Conservation (phyloP, 2,329 filamentous ascomycete species). For the Madurella fahalii region DNA sequence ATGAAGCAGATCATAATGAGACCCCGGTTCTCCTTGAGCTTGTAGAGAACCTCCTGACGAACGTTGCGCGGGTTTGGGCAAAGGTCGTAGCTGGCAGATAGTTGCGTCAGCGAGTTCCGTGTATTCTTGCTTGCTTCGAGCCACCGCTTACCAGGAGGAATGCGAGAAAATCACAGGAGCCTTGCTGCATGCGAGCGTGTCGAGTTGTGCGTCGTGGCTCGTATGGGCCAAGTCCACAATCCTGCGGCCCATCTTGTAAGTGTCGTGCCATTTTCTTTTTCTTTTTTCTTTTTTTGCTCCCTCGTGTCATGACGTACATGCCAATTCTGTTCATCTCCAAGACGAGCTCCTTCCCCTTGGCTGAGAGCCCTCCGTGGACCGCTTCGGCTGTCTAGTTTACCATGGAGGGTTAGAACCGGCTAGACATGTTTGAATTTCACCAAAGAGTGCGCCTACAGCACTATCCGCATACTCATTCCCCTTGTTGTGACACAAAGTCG, state of each 20-base stretch:
- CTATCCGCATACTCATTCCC: slow-evolving; percentile 14
- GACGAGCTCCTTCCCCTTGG: neutral
- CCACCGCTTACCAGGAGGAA: slow-evolving; percentile 55
- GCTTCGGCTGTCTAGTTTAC: no score
- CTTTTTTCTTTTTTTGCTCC: no score
- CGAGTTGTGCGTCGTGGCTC: slow-evolving; percentile 58
- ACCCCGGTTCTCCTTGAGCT: slow-evolving; percentile 55
- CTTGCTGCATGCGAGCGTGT: slow-evolving; percentile 53
- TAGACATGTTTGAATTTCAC: no score
- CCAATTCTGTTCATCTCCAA: slow-evolving; percentile 3
- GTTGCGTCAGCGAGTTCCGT: no score
- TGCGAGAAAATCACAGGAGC: slow-evolving; percentile 68
- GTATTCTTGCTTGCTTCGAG: no score
- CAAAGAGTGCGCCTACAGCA: slow-evolving; percentile 34
- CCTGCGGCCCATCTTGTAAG: slow-evolving; percentile 18
- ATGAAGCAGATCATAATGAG: slow-evolving; percentile 67
- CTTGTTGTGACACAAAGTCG: slow-evolving; percentile 14
- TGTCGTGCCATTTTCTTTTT: no score
- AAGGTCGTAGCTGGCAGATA: no score
- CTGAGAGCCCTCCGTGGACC: slow-evolving; percentile 34
- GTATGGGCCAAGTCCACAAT: slow-evolving; percentile 63
- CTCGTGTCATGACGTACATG: slow-evolving; percentile 31
- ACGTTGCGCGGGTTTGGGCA: slow-evolving; percentile 58
- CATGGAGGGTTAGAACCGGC: no score
- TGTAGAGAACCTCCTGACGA: slow-evolving; percentile 59